These are phyloP conservation scores for Boletus patriciae DNA, from an alignment of 768 basidiomycete genomes.

Conservation along the genomic window DNA sequence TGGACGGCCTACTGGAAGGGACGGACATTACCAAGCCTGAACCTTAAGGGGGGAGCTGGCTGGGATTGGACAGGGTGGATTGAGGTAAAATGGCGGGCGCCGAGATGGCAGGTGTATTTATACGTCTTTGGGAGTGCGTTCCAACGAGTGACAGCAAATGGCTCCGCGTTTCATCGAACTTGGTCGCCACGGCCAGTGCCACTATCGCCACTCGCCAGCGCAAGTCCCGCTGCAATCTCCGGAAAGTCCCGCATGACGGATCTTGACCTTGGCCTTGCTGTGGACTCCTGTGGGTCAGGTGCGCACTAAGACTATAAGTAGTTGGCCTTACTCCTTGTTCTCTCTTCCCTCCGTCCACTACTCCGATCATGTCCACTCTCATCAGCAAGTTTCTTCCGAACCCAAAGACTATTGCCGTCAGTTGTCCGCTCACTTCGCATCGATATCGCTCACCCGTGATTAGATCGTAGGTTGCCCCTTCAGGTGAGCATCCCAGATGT, in stretches of 20 bases:
- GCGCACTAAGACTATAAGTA: neutral
- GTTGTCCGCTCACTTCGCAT: conserved; percentile 32
- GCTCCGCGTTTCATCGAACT: neutral
- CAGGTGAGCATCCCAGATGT: conserved; percentile 56
- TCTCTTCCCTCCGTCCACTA: neutral
- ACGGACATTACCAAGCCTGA: conserved; percentile 21
- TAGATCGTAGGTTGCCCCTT: conserved; percentile 96
- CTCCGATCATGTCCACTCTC: conserved; percentile 21
- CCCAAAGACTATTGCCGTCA: conserved; percentile 78
- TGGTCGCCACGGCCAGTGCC: too few species aligned
- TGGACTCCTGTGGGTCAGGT: too few species aligned
- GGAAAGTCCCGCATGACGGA: conserved; percentile 10
- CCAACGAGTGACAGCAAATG: neutral
- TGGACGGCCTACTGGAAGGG: conserved; percentile 27
- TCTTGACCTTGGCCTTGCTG: too few species aligned
- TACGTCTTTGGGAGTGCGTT: conserved; percentile 4
- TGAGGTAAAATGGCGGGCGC: conserved; percentile 20
- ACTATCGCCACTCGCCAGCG: too few species aligned
- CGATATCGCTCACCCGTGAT: conserved; percentile 8
- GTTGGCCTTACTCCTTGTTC: too few species aligned
- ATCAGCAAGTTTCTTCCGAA: conserved; percentile 40
- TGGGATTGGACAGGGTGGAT: conserved; percentile 8
- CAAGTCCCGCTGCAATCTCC: neutral
- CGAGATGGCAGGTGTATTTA: conserved; percentile 19
- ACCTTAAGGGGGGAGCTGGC: neutral